Percentiles rank a stretch among this genome's conserved stretches.
Conservation (phyloP, 2,329 filamentous ascomycete genomes). For the Pseudofabraea citricarpa region DNA sequence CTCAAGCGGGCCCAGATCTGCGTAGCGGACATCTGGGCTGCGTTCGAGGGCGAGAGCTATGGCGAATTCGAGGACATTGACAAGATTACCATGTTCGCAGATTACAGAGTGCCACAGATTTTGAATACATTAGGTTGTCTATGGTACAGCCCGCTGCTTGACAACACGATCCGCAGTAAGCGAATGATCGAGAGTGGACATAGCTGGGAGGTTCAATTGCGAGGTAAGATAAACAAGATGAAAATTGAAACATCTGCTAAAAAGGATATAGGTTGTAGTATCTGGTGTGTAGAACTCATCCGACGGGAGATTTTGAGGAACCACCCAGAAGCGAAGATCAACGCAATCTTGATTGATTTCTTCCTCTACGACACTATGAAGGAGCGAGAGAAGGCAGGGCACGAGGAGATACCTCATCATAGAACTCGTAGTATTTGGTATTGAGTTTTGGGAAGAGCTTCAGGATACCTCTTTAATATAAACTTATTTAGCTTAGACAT, state of each 20-base stretch:
- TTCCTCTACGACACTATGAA: slow-evolving; percentile 96
- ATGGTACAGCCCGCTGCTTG: slow-evolving; percentile 76
- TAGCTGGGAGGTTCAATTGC: slow-evolving; percentile 79
- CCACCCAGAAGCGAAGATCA: slow-evolving; percentile 68
- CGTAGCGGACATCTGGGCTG: slow-evolving; percentile 94
- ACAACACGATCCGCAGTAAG: slow-evolving; percentile 61
- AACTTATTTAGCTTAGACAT: too few species aligned
- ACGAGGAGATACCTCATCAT: slow-evolving; percentile 72
- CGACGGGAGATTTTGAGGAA: slow-evolving; percentile 69
- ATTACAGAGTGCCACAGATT: slow-evolving; percentile 95
- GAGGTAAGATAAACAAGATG: slow-evolving; percentile 48
- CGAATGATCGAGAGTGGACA: slow-evolving; percentile 66
- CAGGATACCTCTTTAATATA: too few species aligned
- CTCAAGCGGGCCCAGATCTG: slow-evolving; percentile 95
- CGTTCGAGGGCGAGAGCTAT: slow-evolving; percentile 75
- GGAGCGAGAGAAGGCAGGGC: slow-evolving; percentile 62
- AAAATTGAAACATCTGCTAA: slow-evolving; percentile 5
- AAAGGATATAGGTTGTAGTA: slow-evolving; percentile 66
- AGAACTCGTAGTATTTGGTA: slow-evolving; percentile 95
- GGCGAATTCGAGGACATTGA: slow-evolving; percentile 87
- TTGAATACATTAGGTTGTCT: slow-evolving; percentile 78
- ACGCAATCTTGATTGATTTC: slow-evolving; percentile 94
- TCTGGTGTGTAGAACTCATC: slow-evolving; percentile 93
- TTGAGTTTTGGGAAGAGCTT: slow-evolving; percentile 31
- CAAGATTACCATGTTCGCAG: slow-evolving; percentile 97